Evolutionary conservation across 2,329 filamentous ascomycete species (phyloP).

Genomic region (Coniochaeta pulveracea): DNA sequence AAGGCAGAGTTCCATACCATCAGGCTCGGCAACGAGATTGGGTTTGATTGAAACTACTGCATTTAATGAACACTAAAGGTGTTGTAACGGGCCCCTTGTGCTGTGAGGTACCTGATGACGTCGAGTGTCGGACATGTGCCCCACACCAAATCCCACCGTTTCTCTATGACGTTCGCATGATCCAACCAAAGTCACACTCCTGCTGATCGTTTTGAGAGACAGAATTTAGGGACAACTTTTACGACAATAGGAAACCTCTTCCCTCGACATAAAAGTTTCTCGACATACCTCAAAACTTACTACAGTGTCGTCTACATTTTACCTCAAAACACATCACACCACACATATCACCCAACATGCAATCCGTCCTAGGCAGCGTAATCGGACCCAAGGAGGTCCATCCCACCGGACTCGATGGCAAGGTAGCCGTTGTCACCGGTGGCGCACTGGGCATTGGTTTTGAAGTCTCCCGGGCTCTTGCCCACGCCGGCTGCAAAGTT

Average conservation of each 20-base stretch:
- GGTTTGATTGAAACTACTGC: too few relatives aligned
- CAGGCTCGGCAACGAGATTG: too few relatives aligned
- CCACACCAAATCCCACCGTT: not conserved
- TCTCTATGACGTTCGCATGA: not conserved
- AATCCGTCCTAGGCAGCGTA: constrained; percentile 23
- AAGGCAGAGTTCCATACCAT: too few relatives aligned
- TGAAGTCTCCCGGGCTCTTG: constrained; percentile 21
- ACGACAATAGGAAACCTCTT: not conserved
- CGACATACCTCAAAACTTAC: not conserved
- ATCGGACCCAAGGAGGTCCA: constrained; percentile 23
- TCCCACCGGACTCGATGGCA: constrained; percentile 21
- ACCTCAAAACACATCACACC: not conserved
- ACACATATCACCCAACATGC: constrained; percentile 18
- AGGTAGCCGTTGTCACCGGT: constrained; percentile 25
- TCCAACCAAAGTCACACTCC: not conserved
- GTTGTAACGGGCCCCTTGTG: too few relatives aligned
- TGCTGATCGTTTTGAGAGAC: not conserved
- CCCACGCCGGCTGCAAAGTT: constrained; percentile 21
- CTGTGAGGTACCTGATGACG: too few relatives aligned
- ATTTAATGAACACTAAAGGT: too few relatives aligned
- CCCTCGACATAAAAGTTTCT: not conserved
- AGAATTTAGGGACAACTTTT: not conserved
- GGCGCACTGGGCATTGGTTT: constrained; percentile 27
- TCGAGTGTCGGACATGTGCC: too few relatives aligned
- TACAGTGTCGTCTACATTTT: not conserved